Base-by-base conservation (phyloP, 257 asterid genomes). In the Mitragyna speciosa region DNA sequence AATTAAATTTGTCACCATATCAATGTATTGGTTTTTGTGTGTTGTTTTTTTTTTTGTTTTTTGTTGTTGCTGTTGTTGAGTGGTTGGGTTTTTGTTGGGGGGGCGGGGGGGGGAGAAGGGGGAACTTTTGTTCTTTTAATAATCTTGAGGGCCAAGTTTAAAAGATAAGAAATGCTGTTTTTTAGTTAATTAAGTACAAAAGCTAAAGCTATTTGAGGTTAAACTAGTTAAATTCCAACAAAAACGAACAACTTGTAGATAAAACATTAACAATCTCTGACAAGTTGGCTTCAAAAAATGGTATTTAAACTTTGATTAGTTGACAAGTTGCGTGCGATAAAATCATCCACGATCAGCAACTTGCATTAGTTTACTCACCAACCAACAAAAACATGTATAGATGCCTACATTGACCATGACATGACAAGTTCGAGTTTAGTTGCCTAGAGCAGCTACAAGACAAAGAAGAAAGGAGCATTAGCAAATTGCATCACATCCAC, bases 221-320 rank as follows among this genome's bases (percentile, higher is more conserved):
- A 54, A 54, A 54, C 24, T 54, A 54, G 61, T 54, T 54, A 3
- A 54, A 16, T 54, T 54, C 0, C n/a, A 54, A 17, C 61, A 16
- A 54, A 45, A 54, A 54, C 7, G 17, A 17, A 3, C 61, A 54
- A 54, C 7, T 54, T 54, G 20, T 17, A 3, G 51, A 22, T 17
- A 39, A 69, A 16, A 19, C 39, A 45, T 43, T 11, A 70, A 22
- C 54, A 47, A 26, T 72, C 22, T 47, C 1, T 17, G 47, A 72
- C 61, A 72, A 72, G 76, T 47, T 72, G 76, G 76, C 52, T 14
- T 51, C 28, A 30, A 70, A 43, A n/a, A 69, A 48, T 69, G 54
- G 8, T 36, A 26, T 67, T 36, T 6, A n/a, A n/a, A 54, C 61
- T 54, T 17, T 45, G 16, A 68, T 36, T 36, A 36, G 73, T 22